These are phyloP conservation scores for Heterobasidion occidentale DNA, from an alignment of 1,284 basidiomycete genomes.

Conservation along the genomic window DNA sequence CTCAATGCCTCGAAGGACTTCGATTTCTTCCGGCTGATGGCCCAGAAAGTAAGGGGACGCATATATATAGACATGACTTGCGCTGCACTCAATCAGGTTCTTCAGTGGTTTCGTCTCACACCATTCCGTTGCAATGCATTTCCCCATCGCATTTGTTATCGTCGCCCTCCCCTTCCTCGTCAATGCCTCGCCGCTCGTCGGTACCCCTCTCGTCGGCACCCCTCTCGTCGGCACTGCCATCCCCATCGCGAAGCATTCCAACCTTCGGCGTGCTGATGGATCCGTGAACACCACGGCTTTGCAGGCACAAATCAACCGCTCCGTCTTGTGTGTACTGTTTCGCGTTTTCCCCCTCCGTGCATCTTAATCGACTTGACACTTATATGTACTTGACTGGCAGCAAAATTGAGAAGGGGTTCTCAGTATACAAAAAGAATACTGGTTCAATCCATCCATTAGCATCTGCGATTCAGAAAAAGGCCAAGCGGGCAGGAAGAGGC, in stretches of 20 bases:
- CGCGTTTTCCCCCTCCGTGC: not conserved
- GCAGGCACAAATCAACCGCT: not conserved
- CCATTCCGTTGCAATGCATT: conserved; percentile 8
- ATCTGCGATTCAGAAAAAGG: not conserved
- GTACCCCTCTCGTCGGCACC: not conserved
- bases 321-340: conserved; percentile 2
- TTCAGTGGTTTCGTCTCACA: not conserved
- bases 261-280: not conserved
- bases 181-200: conserved; percentile 8
- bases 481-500: conserved; percentile 8
- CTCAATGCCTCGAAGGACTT: not conserved
- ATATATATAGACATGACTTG: not conserved
- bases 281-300: not conserved
- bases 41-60: not conserved
- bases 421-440: conserved; percentile 7
- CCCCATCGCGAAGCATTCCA: conserved; percentile 5
- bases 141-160: conserved; percentile 10
- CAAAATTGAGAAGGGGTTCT: conserved; percentile 5
- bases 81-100: not conserved
- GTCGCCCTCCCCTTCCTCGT: conserved; percentile 10
- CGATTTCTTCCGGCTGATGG: not conserved
- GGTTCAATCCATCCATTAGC: conserved; percentile 4
- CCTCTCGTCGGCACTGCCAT: not conserved
- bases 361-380: no score
- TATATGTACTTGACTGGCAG: not conserved